A percentile compares a stretch with the other conserved stretches of the same genome.
phyloP scores from a whole-genome alignment of 169 alveolate genomes.

The Babesia bovis region DNA sequence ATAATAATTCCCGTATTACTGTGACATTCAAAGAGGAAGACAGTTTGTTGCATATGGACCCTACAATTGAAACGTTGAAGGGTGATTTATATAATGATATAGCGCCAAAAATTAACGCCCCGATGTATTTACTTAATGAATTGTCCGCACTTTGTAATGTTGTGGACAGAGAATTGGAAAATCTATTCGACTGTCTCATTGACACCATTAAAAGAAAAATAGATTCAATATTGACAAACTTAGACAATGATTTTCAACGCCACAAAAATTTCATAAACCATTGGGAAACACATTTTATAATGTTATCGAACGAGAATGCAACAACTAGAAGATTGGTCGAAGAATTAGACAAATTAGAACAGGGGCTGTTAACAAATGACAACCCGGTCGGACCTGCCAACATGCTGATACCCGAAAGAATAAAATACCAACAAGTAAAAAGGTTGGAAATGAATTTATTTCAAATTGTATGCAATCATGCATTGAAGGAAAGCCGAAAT shows the following conservation, averaged over 20 bases:
- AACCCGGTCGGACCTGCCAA: background rate
- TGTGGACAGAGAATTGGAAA: background rate
- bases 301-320: background rate
- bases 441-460: background rate
- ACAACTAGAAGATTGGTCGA: background rate
- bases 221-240: background rate
- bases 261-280: background rate
- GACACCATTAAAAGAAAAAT: background rate
- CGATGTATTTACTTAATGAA: background rate
- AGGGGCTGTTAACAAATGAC: background rate
- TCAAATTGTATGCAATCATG: background rate
- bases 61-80: background rate
- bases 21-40: too few species aligned
- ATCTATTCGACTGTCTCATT: background rate
- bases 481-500: background rate
- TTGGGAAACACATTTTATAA: constrained; percentile 11
- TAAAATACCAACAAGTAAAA: background rate
- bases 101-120: background rate
- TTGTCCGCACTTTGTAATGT: background rate
- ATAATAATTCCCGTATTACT: too few species aligned
- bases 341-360: constrained; percentile 1
- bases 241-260: background rate
- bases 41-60: background rate
- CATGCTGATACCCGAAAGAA: background rate
- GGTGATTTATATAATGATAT: background rate